These are phyloP conservation scores for Penicillium occitanis DNA, from an alignment of 2,329 filamentous ascomycete species.

Conservation along the genomic window DNA sequence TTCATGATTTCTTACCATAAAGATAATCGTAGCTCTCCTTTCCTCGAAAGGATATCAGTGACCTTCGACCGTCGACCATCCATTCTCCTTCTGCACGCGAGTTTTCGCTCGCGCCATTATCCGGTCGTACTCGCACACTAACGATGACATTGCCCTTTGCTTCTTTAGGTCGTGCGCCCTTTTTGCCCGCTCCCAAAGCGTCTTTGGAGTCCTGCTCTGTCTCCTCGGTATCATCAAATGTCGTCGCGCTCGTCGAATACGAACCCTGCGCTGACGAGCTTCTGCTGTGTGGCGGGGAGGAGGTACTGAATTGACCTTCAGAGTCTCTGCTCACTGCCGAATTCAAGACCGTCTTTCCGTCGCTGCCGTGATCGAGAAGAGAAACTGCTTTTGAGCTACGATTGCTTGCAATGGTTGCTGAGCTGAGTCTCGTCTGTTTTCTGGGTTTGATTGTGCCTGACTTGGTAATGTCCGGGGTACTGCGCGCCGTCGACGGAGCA, in stretches of 20 bases:
- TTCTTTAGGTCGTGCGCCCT: slow-evolving; percentile 55
- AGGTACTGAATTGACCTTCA: slow-evolving; percentile 72
- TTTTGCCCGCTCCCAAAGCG: slow-evolving; percentile 35
- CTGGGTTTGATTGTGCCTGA: slow-evolving; percentile 47
- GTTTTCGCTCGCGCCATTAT: slow-evolving; percentile 62
- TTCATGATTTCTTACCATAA: slow-evolving; percentile 65
- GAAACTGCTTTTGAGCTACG: slow-evolving; percentile 62
- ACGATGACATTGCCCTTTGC: slow-evolving; percentile 93
- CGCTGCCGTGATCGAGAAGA: slow-evolving; percentile 74
- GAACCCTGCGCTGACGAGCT: slow-evolving; percentile 92
- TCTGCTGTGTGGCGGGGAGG: slow-evolving; percentile 79
- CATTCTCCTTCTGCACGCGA: slow-evolving; percentile 75
- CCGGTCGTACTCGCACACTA: slow-evolving; percentile 88
- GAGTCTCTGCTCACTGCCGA: slow-evolving; percentile 64
- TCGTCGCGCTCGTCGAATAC: slow-evolving; percentile 85
- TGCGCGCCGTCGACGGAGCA: slow-evolving; percentile 24
- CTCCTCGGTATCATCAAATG: slow-evolving; percentile 77
- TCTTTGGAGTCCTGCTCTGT: slow-evolving; percentile 55
- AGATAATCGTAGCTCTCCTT: slow-evolving; percentile 89
- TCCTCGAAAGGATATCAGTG: slow-evolving; percentile 78
- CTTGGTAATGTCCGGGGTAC: slow-evolving; percentile 48
- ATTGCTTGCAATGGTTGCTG: slow-evolving; percentile 53
- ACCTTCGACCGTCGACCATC: slow-evolving; percentile 83
- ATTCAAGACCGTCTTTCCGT: slow-evolving; percentile 69
- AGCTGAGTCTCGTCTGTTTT: slow-evolving; percentile 59